phyloP scores from a whole-genome alignment of 306 rosid genomes.

The Psophocarpus tetragonolobus region DNA sequence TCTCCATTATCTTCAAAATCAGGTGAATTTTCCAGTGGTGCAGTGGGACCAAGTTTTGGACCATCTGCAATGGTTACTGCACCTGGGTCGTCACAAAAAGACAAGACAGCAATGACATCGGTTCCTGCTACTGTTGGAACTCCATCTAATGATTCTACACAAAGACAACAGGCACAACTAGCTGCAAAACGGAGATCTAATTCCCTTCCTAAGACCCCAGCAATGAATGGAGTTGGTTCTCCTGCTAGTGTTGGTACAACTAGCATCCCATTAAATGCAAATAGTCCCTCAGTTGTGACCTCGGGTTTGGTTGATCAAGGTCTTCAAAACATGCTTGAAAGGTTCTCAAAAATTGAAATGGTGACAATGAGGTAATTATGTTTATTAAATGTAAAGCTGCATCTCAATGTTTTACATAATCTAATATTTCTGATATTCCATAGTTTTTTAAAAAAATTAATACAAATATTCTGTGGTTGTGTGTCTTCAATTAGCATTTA shows the following conservation, averaged over 20 bases:
- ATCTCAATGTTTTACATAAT: conserved; percentile 15
- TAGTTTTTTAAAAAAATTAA: not conserved
- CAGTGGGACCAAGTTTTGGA: conserved; percentile 81
- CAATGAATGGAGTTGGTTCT: conserved; percentile 80
- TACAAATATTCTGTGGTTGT: not conserved
- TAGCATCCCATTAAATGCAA: conserved; percentile 65
- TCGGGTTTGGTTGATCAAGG: conserved; percentile 55
- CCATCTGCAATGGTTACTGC: conserved; percentile 52
- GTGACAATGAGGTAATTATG: conserved; percentile 74
- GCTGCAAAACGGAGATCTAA: conserved; percentile 71
- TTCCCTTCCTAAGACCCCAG: conserved; percentile 81
- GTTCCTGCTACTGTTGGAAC: conserved; percentile 65
- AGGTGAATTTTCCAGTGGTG: conserved; percentile 88
- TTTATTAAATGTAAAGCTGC: conserved; percentile 23
- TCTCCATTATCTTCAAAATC: conserved; percentile 88
- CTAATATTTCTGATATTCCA: not conserved
- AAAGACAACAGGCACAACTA: conserved; percentile 80
- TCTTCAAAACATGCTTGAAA: conserved; percentile 59
- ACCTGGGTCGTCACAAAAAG: conserved; percentile 66
- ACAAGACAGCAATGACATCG: conserved; percentile 65
- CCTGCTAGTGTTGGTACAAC: conserved; percentile 84
- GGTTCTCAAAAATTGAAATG: conserved; percentile 72
- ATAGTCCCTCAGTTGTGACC: conserved; percentile 83
- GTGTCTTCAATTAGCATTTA: conserved; percentile 14
- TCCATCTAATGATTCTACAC: conserved; percentile 77